A percentile compares a stretch with the other conserved stretches of the same genome.
These are phyloP conservation scores for Ustilago cynodontis DNA, from an alignment of 1,284 basidiomycete genomes.

Conservation along the genomic window DNA sequence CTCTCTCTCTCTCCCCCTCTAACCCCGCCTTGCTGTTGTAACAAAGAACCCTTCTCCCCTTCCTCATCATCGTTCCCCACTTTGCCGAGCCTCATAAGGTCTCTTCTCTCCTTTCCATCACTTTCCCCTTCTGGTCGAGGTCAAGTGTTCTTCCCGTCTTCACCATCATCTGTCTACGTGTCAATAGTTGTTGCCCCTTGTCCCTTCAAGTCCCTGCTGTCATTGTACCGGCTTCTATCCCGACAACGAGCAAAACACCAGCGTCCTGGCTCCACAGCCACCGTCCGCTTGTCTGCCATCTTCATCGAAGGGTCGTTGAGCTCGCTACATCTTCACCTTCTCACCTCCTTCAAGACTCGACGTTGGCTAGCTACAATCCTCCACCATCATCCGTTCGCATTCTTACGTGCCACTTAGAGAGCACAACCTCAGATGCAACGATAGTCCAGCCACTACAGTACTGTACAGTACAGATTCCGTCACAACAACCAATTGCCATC, in stretches of 20 bases:
- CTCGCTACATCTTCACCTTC: too few species aligned
- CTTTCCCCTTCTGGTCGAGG: conserved; percentile 2
- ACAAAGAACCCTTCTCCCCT: background rate
- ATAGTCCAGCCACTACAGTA: too few species aligned
- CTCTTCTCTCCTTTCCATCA: background rate
- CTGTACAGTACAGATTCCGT: too few species aligned
- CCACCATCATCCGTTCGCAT: too few species aligned
- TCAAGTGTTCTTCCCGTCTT: conserved; percentile 12
- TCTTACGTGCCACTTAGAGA: too few species aligned
- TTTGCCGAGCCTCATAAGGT: background rate
- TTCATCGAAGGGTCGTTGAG: too few species aligned
- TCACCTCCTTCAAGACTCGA: too few species aligned
- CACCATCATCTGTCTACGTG: conserved; percentile 1
- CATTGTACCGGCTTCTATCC: background rate
- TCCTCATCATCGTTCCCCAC: conserved; percentile 1
- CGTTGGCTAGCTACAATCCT: too few species aligned
- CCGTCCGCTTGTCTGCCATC: too few species aligned
- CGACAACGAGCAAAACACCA: background rate
- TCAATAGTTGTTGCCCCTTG: background rate
- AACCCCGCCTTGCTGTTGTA: conserved; percentile 2
- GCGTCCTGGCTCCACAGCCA: too few species aligned
- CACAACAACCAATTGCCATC: background rate
- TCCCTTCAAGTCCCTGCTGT: background rate
- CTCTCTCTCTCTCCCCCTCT: background rate
- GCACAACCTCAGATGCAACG: too few species aligned